These are phyloP conservation scores for Zizania latifolia DNA, from an alignment of 176 grass and related monocot genomes.

Conservation along the genomic window DNA sequence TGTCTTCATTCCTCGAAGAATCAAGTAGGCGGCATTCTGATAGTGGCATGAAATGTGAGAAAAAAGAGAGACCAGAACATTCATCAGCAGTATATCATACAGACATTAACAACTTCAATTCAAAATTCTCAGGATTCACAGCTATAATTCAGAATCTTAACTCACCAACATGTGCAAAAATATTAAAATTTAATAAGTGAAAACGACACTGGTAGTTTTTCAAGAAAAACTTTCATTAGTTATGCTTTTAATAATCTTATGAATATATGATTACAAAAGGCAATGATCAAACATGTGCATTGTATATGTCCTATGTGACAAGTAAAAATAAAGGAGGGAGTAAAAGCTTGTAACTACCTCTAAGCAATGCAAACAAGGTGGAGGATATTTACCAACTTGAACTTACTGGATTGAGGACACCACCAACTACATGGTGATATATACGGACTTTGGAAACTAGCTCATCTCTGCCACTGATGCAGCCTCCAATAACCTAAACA, in stretches of 20 bases:
- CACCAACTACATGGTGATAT: constrained; percentile 89
- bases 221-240: too few species aligned
- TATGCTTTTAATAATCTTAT: too few species aligned
- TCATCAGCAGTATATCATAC: neutral
- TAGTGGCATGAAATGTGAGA: constrained; percentile 9
- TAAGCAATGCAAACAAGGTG: neutral
- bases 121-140: neutral
- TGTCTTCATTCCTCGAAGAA: constrained; percentile 97
- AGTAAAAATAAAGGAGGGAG: too few species aligned
- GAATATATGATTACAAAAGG: too few species aligned
- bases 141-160: neutral
- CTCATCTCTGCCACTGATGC: constrained; percentile 67
- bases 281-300: too few species aligned
- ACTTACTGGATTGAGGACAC: constrained; percentile 81
- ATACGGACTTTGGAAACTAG: constrained; percentile 68
- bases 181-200: too few species aligned
- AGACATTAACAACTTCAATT: neutral
- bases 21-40: constrained; percentile 97
- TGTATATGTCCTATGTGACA: too few species aligned
- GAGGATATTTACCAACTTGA: neutral
- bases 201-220: too few species aligned
- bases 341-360: neutral
- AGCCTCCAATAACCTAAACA: constrained; percentile 71
- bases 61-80: neutral
- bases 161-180: too few species aligned